phyloP scores from a whole-genome alignment of 768 basidiomycete species.

The Russula olivacea region DNA sequence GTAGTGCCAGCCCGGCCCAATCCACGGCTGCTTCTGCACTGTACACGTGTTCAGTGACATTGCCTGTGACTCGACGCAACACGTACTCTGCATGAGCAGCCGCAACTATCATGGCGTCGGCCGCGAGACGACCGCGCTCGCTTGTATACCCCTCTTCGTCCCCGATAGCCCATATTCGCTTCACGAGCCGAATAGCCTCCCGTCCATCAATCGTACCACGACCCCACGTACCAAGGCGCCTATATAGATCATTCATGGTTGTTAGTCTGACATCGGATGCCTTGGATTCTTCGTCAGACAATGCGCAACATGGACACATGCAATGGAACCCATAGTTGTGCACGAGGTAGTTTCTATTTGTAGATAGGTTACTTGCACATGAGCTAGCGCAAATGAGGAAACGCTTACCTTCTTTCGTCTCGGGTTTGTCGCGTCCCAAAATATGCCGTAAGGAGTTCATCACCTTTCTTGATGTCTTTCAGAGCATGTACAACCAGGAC shows the following conservation, averaged over 20 bases:
- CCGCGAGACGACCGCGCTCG: constrained; percentile 56
- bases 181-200: constrained; percentile 45
- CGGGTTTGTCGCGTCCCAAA: constrained; percentile 51
- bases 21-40: constrained; percentile 42
- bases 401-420: constrained; percentile 42
- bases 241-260: constrained; percentile 42
- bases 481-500: constrained; percentile 53
- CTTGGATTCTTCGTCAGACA: constrained; percentile 42
- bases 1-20: constrained; percentile 46
- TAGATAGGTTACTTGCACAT: not conserved
- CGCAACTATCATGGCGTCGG: constrained; percentile 54
- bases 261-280: constrained; percentile 48
- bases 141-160: constrained; percentile 62
- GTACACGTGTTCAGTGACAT: constrained; percentile 8
- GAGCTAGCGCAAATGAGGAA: not conserved
- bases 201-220: constrained; percentile 38
- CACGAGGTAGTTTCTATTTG: constrained; percentile 42
- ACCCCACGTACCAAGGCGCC: constrained; percentile 47
- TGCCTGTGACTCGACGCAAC: not conserved
- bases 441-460: constrained; percentile 62
- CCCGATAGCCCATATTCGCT: constrained; percentile 51
- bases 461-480: constrained; percentile 46
- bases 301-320: constrained; percentile 52
- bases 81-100: constrained; percentile 60
- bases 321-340: constrained; percentile 55